phyloP scores from a whole-genome alignment of 169 alveolate genomes.

The Perkinsus marinus region DNA sequence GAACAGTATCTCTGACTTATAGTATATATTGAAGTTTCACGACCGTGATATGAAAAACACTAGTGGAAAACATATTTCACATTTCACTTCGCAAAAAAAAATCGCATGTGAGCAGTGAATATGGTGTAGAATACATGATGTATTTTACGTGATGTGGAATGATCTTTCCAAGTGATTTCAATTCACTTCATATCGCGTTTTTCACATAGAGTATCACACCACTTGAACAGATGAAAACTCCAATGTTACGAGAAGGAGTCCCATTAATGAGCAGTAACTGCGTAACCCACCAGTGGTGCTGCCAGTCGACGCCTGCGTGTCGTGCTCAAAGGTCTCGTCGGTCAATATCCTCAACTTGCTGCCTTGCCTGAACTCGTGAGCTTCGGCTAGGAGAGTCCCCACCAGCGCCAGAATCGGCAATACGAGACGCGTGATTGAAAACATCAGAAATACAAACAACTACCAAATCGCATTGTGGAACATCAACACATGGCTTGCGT shows the following conservation, averaged over 20 bases:
- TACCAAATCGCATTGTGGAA: not conserved
- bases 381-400: not conserved
- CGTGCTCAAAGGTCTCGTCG: not conserved
- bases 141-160: too few species aligned
- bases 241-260: not conserved
- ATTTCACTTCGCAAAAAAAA: too few species aligned
- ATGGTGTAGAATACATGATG: too few species aligned
- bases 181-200: too few species aligned
- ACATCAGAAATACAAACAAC: not conserved
- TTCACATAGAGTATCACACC: too few species aligned
- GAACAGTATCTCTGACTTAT: too few species aligned
- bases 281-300: not conserved
- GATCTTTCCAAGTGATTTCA: too few species aligned
- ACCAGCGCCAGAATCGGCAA: not conserved
- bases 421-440: not conserved
- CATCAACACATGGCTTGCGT: not conserved
- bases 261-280: not conserved
- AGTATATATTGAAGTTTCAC: too few species aligned
- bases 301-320: not conserved
- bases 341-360: not conserved
- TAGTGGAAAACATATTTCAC: too few species aligned
- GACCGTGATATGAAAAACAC: too few species aligned
- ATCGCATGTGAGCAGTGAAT: too few species aligned
- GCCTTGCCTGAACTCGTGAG: not conserved
- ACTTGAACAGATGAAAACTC: too few species aligned